Percentiles rank a stretch among this genome's conserved stretches.
These are phyloP conservation scores for Laburnicola sp. DNA, from an alignment of 2,329 filamentous ascomycete species.

Conservation along the genomic window DNA sequence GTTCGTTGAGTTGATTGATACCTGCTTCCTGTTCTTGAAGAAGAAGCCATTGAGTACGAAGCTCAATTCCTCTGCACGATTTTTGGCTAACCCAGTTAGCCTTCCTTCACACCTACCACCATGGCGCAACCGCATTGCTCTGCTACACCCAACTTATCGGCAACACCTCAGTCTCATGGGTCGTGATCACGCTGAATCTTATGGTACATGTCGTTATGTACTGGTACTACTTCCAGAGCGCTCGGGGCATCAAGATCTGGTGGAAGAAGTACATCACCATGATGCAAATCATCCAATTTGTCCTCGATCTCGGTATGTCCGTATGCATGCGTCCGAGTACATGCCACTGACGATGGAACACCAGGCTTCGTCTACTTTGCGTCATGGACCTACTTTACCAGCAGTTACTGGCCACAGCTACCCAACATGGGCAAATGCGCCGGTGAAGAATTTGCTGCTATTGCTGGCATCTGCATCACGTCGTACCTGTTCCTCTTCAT, in stretches of 20 bases:
- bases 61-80: not conserved
- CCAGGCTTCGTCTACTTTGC: conserved; percentile 96
- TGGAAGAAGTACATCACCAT: conserved; percentile 99
- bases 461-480: conserved; percentile 87
- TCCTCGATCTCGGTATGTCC: conserved; percentile 86
- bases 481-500: conserved; percentile 98
- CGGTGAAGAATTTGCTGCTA: conserved; percentile 94
- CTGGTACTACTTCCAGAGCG: conserved; percentile 99
- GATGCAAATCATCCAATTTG: conserved; percentile 94
- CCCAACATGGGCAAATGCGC: conserved; percentile 86
- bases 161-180: conserved; percentile 91
- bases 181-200: conserved; percentile 89
- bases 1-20: conserved; percentile 93
- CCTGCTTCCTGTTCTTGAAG: conserved; percentile 96
- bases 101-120: conserved; percentile 99
- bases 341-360: conserved; percentile 19
- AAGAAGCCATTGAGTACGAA: conserved; percentile 90
- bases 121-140: conserved; percentile 92
- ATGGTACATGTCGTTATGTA: conserved; percentile 98
- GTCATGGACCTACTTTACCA: conserved; percentile 98
- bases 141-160: conserved; percentile 98
- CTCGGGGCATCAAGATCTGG: conserved; percentile 93
- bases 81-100: conserved; percentile 49
- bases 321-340: not conserved
- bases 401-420: conserved; percentile 82